phyloP scores from a whole-genome alignment of 2,329 filamentous ascomycete species.

The Ophiostoma sp. region DNA sequence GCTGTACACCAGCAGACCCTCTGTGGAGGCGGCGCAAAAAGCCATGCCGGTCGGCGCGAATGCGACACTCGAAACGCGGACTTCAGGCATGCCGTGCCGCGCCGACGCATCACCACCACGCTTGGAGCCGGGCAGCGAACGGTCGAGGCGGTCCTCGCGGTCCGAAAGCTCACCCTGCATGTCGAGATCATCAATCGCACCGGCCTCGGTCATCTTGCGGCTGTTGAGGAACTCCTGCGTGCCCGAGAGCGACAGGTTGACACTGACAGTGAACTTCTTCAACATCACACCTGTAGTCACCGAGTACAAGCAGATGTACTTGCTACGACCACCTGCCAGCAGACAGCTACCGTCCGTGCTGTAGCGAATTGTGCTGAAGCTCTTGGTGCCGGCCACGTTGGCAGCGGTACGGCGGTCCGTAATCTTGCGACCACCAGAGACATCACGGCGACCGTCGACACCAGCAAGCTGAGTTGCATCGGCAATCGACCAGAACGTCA shows the following conservation, averaged over 20 bases:
- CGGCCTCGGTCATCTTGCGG: conserved; percentile 82
- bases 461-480: conserved; percentile 82
- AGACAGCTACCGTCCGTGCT: conserved; percentile 89
- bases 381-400: conserved; percentile 84
- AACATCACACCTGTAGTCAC: conserved; percentile 83
- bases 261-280: conserved; percentile 91
- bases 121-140: conserved; percentile 75
- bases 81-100: conserved; percentile 70
- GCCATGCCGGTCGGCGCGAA: conserved; percentile 85
- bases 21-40: conserved; percentile 92
- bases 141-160: conserved; percentile 75
- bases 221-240: conserved; percentile 97
- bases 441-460: conserved; percentile 83
- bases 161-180: conserved; percentile 84
- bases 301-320: conserved; percentile 98
- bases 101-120: conserved; percentile 75
- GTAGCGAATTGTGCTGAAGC: conserved; percentile 81
- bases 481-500: conserved; percentile 90
- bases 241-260: conserved; percentile 91
- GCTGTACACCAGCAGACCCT: conserved; percentile 89
- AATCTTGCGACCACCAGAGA: conserved; percentile 84
- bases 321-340: conserved; percentile 89
- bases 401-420: conserved; percentile 86
- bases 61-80: conserved; percentile 75
- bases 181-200: conserved; percentile 77